Percentiles rank a stretch among this genome's conserved stretches.
phyloP scores from a whole-genome alignment of 768 basidiomycete genomes.

The Kwoniella mangroviensis region DNA sequence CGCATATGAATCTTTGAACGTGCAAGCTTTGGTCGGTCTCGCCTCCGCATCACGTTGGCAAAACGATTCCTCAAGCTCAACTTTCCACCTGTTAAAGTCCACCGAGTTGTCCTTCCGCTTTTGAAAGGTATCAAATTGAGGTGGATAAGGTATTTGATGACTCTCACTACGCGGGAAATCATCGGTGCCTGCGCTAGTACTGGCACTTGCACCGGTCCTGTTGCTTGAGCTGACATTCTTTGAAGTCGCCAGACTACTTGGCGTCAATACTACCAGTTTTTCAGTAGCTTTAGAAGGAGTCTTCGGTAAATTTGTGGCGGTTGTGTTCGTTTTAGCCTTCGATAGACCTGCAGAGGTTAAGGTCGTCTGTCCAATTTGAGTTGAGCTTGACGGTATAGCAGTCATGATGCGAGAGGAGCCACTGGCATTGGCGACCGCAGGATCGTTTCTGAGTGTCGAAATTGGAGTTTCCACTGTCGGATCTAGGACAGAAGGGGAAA shows the following conservation, averaged over 20 bases:
- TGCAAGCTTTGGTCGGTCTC: neutral
- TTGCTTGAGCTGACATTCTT: neutral
- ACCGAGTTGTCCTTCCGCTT: too few relatives aligned
- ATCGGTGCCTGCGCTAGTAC: too few relatives aligned
- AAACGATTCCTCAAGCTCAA: neutral
- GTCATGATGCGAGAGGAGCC: neutral
- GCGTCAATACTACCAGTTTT: neutral
- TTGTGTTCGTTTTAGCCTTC: neutral
- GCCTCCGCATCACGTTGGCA: neutral
- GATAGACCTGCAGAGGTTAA: neutral
- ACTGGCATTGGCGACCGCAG: neutral
- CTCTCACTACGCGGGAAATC: too few relatives aligned
- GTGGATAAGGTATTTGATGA: too few relatives aligned
- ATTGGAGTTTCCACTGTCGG: too few relatives aligned
- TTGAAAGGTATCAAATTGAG: too few relatives aligned
- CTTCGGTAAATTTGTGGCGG: neutral
- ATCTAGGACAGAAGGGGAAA: too few relatives aligned
- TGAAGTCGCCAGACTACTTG: neutral
- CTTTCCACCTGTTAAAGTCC: neutral
- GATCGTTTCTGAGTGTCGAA: too few relatives aligned
- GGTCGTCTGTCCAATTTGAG: neutral
- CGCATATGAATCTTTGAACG: neutral
- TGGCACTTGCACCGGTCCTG: too few relatives aligned
- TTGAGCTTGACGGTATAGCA: neutral
- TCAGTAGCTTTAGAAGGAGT: neutral